A percentile compares a stretch with the other conserved stretches of the same genome.
Conservation (phyloP, 805 yeast genomes). For the Yamadazyma sp. region DNA sequence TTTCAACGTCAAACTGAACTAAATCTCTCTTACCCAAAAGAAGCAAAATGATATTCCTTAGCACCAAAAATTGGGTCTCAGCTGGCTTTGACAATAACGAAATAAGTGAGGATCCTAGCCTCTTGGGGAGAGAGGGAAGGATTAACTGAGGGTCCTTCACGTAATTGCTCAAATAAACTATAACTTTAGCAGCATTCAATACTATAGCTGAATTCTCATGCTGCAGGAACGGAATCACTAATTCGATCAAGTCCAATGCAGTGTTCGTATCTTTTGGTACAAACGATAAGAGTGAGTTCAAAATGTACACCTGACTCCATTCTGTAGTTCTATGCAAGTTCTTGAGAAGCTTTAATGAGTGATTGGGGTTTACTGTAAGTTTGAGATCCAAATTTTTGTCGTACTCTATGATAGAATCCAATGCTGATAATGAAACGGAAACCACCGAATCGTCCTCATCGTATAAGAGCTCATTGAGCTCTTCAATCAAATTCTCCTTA, state of each 20-base stretch:
- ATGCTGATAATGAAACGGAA: slow-evolving; percentile 68
- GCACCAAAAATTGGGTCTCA: slow-evolving; percentile 78
- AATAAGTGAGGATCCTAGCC: slow-evolving; percentile 67
- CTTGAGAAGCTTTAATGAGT: slow-evolving; percentile 38
- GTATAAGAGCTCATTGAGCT: slow-evolving; percentile 51
- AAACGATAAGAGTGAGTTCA: slow-evolving; percentile 63
- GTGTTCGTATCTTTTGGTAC: slow-evolving; percentile 71
- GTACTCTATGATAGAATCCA: slow-evolving; percentile 62
- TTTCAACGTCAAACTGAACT: slow-evolving; percentile 64
- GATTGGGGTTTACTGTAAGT: slow-evolving; percentile 46
- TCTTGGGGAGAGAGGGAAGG: slow-evolving; percentile 53
- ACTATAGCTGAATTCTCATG: slow-evolving; percentile 83
- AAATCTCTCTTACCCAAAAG: slow-evolving; percentile 65
- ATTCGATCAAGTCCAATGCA: slow-evolving; percentile 64
- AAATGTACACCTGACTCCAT: slow-evolving; percentile 72
- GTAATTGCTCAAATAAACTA: slow-evolving; percentile 73
- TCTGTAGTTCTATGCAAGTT: slow-evolving; percentile 45
- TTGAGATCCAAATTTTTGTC: slow-evolving; percentile 47
- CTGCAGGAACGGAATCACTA: slow-evolving; percentile 66
- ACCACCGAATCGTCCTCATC: slow-evolving; percentile 63
- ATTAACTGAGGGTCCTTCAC: slow-evolving; percentile 54
- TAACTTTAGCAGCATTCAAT: slow-evolving; percentile 68
- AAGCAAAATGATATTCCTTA: slow-evolving; percentile 76
- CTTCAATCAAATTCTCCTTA: slow-evolving; percentile 43
- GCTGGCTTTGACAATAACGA: slow-evolving; percentile 72